These are phyloP conservation scores for Jimgerdemannia lactiflua DNA, from an alignment of 192 early-diverging fungal genomes.

Conservation along the genomic window DNA sequence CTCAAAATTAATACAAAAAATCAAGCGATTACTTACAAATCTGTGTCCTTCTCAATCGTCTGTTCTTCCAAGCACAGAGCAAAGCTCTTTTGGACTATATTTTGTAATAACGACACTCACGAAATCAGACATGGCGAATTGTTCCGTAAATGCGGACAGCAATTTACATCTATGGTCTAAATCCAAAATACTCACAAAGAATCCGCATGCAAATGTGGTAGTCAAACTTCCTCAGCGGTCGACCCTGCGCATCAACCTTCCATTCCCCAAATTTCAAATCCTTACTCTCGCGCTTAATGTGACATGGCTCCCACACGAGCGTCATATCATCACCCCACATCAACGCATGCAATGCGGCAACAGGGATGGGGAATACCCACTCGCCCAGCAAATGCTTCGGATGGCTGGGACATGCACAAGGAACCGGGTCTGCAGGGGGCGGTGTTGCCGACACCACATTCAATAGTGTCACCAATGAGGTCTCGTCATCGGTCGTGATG, in stretches of 20 bases:
- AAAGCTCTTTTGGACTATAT: neutral
- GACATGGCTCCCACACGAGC: neutral
- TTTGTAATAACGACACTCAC: too few relatives aligned
- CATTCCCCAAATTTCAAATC: conserved; percentile 2
- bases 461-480: neutral
- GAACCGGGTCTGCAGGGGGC: neutral
- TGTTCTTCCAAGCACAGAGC: neutral
- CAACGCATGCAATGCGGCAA: neutral
- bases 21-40: neutral
- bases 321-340: neutral
- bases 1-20: neutral
- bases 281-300: neutral
- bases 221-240: neutral
- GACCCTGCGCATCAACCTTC: neutral
- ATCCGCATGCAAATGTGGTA: conserved; percentile 2
- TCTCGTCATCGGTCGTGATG: neutral
- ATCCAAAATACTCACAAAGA: conserved; percentile 2
- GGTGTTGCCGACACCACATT: neutral
- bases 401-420: neutral
- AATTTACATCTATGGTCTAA: neutral
- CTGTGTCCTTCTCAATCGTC: conserved; percentile 4
- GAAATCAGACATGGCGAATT: too few relatives aligned
- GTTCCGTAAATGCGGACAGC: neutral
- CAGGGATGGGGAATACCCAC: neutral
- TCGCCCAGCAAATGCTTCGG: neutral